These are phyloP conservation scores for Solanum tarapatanum DNA, from an alignment of 257 asterid species.

Conservation along the genomic window DNA sequence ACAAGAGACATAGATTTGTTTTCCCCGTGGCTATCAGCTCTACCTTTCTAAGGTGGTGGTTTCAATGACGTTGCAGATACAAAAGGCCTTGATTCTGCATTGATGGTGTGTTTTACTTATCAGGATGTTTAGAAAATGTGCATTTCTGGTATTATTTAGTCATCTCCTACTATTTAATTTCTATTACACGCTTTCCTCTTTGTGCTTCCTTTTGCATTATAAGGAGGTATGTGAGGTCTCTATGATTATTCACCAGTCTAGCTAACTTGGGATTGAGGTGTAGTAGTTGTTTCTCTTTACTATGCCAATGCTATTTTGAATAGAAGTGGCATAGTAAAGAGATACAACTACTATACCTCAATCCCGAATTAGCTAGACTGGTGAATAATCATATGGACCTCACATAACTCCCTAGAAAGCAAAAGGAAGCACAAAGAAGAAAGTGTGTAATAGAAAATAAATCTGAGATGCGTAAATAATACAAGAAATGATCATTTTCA, in stretches of 20 bases:
- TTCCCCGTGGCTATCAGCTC: slow-evolving; percentile 79
- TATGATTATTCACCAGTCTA: not conserved
- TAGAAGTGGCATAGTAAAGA: too few species aligned
- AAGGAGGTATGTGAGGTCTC: too few species aligned
- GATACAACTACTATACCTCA: too few species aligned
- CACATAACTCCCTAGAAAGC: too few species aligned
- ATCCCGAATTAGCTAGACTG: too few species aligned
- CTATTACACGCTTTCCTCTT: not conserved
- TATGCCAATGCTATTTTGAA: not conserved
- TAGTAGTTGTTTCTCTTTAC: not conserved
- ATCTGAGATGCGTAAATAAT: not conserved
- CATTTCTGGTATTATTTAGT: not conserved
- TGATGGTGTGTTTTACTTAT: slow-evolving; percentile 40
- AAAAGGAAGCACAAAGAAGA: too few species aligned
- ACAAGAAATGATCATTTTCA: not conserved
- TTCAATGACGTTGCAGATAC: slow-evolving; percentile 74
- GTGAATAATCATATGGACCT: too few species aligned
- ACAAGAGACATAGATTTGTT: slow-evolving; percentile 52
- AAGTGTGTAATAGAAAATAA: not conserved
- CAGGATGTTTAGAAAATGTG: not conserved
- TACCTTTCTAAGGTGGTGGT: slow-evolving; percentile 80
- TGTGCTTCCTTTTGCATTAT: not conserved
- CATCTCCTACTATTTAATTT: not conserved
- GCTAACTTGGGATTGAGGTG: not conserved
- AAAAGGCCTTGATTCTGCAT: slow-evolving; percentile 82